Percentiles rank a stretch among this genome's conserved stretches.
Conservation (phyloP, 495 filamentous ascomycete species). For the Trichoderma gamsii region DNA sequence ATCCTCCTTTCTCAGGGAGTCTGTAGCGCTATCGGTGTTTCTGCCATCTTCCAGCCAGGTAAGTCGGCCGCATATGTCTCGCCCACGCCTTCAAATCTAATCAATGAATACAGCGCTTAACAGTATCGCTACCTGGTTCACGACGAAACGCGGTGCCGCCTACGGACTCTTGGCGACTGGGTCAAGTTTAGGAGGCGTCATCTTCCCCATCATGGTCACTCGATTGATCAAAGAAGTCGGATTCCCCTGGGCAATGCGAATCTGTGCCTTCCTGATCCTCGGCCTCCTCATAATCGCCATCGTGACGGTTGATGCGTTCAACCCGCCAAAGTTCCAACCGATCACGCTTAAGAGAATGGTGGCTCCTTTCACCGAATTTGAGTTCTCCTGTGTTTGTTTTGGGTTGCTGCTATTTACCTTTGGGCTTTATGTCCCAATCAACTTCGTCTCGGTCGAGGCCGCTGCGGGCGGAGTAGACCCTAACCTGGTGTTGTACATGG, state of each 20-base stretch:
- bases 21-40: slow-evolving; percentile 30
- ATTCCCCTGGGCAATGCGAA: slow-evolving; percentile 62
- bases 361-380: slow-evolving; percentile 36
- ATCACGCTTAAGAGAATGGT: slow-evolving; percentile 17
- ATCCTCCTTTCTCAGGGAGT: slow-evolving; percentile 52
- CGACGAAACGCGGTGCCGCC: slow-evolving; percentile 55
- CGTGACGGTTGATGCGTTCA: slow-evolving; percentile 21
- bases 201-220: slow-evolving; percentile 59
- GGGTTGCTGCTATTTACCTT: slow-evolving; percentile 44
- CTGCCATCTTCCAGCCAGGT: slow-evolving; percentile 35
- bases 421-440: slow-evolving; percentile 58
- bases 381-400: slow-evolving; percentile 20
- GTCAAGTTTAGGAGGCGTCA: slow-evolving; percentile 54
- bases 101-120: slow-evolving; percentile 14
- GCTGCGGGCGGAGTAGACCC: slow-evolving; percentile 46
- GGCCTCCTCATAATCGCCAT: slow-evolving; percentile 48
- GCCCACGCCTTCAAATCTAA: not conserved
- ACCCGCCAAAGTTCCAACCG: slow-evolving; percentile 21
- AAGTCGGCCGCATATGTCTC: slow-evolving; percentile 6
- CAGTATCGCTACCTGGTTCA: slow-evolving; percentile 47
- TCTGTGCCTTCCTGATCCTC: slow-evolving; percentile 57
- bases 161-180: slow-evolving; percentile 57
- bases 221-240: slow-evolving; percentile 51
- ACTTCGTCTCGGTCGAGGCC: slow-evolving; percentile 55
- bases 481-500: slow-evolving; percentile 49